Evolutionary conservation across 2,329 filamentous ascomycete genomes (phyloP).

Genomic region (Ophiostoma perfectum): DNA sequence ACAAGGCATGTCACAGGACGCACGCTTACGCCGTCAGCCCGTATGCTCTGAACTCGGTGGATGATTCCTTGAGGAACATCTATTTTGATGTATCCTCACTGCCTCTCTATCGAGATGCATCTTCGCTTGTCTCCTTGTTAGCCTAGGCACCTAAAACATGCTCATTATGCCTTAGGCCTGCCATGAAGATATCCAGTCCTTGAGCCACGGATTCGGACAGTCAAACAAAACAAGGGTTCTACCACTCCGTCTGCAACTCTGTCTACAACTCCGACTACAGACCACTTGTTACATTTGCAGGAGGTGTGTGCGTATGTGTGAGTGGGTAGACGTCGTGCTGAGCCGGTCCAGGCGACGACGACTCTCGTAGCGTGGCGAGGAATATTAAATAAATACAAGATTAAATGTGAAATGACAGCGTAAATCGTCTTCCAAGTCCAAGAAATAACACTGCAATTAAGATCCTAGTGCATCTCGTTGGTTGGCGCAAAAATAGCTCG

Average conservation of each 20-base stretch:
- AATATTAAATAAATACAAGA: too few species aligned
- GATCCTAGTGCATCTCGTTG: not conserved
- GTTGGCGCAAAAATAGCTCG: slow-evolving; percentile 10
- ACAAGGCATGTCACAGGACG: not conserved
- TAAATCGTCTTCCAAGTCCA: too few species aligned
- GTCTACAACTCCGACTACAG: slow-evolving; percentile 5
- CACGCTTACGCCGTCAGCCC: not conserved
- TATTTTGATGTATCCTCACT: not conserved
- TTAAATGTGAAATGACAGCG: too few species aligned
- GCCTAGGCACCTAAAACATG: slow-evolving; percentile 8
- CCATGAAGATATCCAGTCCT: too few species aligned
- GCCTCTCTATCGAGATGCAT: not conserved
- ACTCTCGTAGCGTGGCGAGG: slow-evolving; percentile 3
- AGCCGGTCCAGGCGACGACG: not conserved
- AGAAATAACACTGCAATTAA: not conserved
- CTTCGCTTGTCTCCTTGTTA: not conserved
- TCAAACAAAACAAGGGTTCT: too few species aligned
- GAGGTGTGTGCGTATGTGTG: slow-evolving; percentile 11
- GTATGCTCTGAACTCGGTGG: not conserved
- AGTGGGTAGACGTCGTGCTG: slow-evolving; percentile 12
- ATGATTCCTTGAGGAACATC: too few species aligned
- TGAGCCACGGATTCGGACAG: too few species aligned
- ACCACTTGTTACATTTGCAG: slow-evolving; percentile 6
- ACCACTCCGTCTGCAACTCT: slow-evolving; percentile 1
- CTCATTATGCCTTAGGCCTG: not conserved